Conservation (phyloP, 148 eudicot species). For the Vaccinium macrocarpon region DNA sequence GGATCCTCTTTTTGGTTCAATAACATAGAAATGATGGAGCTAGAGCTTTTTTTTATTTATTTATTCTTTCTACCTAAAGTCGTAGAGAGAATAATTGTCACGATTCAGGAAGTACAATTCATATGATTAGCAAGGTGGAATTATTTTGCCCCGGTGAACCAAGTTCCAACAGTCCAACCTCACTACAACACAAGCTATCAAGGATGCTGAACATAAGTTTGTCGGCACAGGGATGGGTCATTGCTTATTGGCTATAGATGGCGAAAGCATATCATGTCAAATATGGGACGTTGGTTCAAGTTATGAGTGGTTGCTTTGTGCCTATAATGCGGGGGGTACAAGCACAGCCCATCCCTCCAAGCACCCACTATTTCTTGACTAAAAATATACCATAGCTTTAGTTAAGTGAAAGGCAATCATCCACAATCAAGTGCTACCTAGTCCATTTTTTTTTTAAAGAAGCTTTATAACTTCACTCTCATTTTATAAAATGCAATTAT, state of each 20-base stretch:
- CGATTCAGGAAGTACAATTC: background rate
- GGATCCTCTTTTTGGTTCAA: background rate
- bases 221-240: background rate
- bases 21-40: background rate
- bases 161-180: background rate
- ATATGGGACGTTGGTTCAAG: background rate
- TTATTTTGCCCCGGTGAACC: background rate
- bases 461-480: background rate
- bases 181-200: background rate
- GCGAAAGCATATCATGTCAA: background rate
- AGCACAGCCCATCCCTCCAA: background rate
- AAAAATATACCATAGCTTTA: background rate
- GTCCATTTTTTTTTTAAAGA: background rate
- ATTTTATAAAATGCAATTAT: background rate
- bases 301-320: background rate
- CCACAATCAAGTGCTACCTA: background rate
- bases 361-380: background rate
- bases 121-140: background rate
- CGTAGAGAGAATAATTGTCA: background rate
- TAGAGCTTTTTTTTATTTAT: background rate
- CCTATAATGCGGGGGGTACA: background rate
- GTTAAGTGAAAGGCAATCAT: background rate
- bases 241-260: background rate
- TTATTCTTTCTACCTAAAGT: background rate
- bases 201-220: background rate